Base-by-base conservation (phyloP, 192 early-diverging fungal species). In the Dissophora globulifera region DNA sequence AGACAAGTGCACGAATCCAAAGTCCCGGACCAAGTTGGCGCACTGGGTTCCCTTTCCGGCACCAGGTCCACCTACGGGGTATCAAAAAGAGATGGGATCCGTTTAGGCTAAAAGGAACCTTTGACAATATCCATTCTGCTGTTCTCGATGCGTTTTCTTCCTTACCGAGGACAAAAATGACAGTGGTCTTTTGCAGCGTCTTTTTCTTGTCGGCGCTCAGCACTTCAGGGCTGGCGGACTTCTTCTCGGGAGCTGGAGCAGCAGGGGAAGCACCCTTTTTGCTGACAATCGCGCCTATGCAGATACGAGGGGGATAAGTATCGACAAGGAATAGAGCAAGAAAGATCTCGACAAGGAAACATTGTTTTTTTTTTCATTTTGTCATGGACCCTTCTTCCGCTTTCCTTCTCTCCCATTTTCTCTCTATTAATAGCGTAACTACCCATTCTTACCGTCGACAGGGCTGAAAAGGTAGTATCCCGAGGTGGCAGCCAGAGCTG, bases 41-140 rank as follows among this genome's bases (percentile, higher is more conserved):
- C 95, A 97, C 81, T 98, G 95, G 16, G 97, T 99, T 32, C 97
- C 97, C 78, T 99, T 99, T 54, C 97, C 97, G 15, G 91, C 86
- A 46, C 92, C 93, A 29, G 93, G 93, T 13, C 92, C 93, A 59
- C 86, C 86, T 87, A 62, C 17, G 9, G 43, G 35, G 6, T 38
- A 38, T 13, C 35, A 38, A 38, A 38, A 13, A 38, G 13, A 38
- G 35, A 38, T 9, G 35, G n/a, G n/a, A n/a, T n/a, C n/a, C n/a
- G n/a, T n/a, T n/a, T n/a, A n/a, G n/a, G n/a, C n/a, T n/a, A n/a
- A n/a, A n/a, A n/a, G n/a, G n/a, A n/a, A n/a, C n/a, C n/a, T n/a
- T n/a, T n/a, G n/a, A 6, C 12, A n/a, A 45, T n/a, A 45, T 23
- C 6, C 12, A n/a, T n/a, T n/a, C n/a, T n/a, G n/a, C n/a, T n/a